Evolutionary conservation across 78 protist species (phyloP), one percentile per base, ranked within the genome.

Genomic region (Dictyostelium firmibasis): DNA sequence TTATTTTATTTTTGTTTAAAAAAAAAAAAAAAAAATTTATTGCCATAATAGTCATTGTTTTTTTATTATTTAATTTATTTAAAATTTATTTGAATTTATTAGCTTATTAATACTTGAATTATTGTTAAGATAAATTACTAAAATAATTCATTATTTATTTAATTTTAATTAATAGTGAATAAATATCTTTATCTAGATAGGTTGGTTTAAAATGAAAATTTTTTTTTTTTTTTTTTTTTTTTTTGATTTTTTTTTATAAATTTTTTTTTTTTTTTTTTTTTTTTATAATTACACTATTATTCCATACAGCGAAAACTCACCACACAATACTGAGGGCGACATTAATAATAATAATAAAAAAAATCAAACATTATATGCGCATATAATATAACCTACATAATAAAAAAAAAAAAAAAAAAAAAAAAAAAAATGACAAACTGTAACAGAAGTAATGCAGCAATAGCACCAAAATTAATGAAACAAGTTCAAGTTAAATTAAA

Each of bases 371-470:
- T 0, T 47, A 47, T 11, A 47, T 11, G 57, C 57, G 57, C 57
- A 47, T 47, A 47, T 47, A 41, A 41, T 41, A 41, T 9, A 41
- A 41, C 47, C n/a, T n/a, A n/a, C n/a, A n/a, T n/a, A n/a, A n/a
- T n/a, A 47, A 47, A 47, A 47, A 47, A 47, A 47, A 47, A 0
- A 47, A 23, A 23, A 60, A 23, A 20, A 60, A 60, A 16, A 20
- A 67, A 67, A n/a, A 27, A 67, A n/a, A 64, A 2, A 64, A 88
- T 88, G 93, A 88, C 93, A 4, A 88, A 88, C 33, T 88, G 93
- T 88, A 88, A 74, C 69, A 88, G 93, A 79, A 79, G 93, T 64
- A 88, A 79, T 88, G 93, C 93, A 23, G 81, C 86, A 18, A 79
- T 88, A 31, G 93, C 93, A 36, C 93, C 93, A 18, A 88, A 88